Evolutionary conservation across 768 basidiomycete species (phyloP).

Genomic region (Rhodotorula taiwanensis): DNA sequence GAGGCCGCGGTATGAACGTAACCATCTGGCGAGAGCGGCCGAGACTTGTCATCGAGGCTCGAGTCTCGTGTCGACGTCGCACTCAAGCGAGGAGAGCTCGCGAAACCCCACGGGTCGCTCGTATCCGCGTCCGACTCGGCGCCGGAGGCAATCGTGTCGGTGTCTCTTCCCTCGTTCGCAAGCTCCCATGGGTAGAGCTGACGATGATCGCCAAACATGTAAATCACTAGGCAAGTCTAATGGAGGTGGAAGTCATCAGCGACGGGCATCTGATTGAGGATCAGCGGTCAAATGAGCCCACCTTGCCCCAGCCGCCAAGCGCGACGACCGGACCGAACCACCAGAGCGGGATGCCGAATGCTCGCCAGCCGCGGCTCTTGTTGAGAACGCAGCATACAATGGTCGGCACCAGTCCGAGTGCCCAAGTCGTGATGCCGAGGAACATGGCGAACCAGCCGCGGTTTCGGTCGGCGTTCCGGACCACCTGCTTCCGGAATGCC

Average conservation of each 20-base stretch:
- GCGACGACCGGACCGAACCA: slow-evolving; percentile 20
- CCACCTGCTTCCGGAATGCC: slow-evolving; percentile 25
- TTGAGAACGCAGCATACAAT: slow-evolving; percentile 28
- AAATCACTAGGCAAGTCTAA: slow-evolving; percentile 27
- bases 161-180: no score
- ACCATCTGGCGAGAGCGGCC: no score
- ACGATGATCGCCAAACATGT: slow-evolving; percentile 23
- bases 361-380: slow-evolving; percentile 23
- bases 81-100: not conserved
- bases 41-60: no score
- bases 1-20: not conserved
- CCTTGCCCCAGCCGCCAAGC: slow-evolving; percentile 11
- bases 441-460: slow-evolving; percentile 30
- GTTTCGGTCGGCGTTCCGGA: slow-evolving; percentile 32
- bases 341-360: slow-evolving; percentile 27
- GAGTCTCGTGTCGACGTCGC: no score
- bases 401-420: slow-evolving; percentile 25
- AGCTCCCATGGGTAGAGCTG: slow-evolving; percentile 28
- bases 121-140: no score
- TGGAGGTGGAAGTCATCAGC: not conserved
- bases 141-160: no score
- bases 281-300: no score
- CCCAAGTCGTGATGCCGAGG: slow-evolving; percentile 24
- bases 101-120: not conserved
- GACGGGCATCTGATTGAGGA: no score